Evolutionary conservation across 805 yeast genomes (phyloP).

Genomic region (Candida sonorensis): DNA sequence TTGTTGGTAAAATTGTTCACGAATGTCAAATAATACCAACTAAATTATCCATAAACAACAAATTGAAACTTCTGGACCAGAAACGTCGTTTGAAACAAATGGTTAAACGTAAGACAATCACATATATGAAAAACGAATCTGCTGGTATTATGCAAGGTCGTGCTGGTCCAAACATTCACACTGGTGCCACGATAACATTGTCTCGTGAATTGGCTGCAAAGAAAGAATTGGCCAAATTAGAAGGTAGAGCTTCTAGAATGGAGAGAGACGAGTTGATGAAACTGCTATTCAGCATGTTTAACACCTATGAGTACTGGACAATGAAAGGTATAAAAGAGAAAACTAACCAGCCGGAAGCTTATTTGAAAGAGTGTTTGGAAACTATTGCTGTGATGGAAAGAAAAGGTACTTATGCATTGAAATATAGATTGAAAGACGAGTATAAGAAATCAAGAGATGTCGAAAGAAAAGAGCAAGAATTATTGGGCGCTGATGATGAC

Average conservation of each 20-base stretch:
- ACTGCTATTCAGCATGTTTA: slow-evolving; percentile 79
- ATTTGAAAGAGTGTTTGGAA: slow-evolving; percentile 84
- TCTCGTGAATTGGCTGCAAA: slow-evolving; percentile 50
- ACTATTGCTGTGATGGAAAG: slow-evolving; percentile 83
- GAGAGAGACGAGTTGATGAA: slow-evolving; percentile 89
- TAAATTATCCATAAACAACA: slow-evolving; percentile 61
- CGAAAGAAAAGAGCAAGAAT: slow-evolving; percentile 56
- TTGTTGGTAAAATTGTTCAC: slow-evolving; percentile 83
- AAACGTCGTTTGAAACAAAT: slow-evolving; percentile 23
- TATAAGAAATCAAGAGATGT: slow-evolving; percentile 74
- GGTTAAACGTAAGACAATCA: slow-evolving; percentile 40
- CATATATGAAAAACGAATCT: slow-evolving; percentile 52
- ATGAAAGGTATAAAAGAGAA: slow-evolving; percentile 90
- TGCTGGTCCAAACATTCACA: slow-evolving; percentile 75
- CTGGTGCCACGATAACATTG: slow-evolving; percentile 62
- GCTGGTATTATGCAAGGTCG: slow-evolving; percentile 87
- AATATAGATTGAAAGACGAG: slow-evolving; percentile 85
- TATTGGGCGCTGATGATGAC: slow-evolving; percentile 41
- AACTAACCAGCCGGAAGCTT: slow-evolving; percentile 92
- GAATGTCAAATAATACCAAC: slow-evolving; percentile 88
- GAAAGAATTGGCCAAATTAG: slow-evolving; percentile 47
- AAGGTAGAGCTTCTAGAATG: slow-evolving; percentile 90
- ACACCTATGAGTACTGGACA: slow-evolving; percentile 95
- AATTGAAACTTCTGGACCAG: slow-evolving; percentile 45
- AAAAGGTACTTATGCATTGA: slow-evolving; percentile 93